Conservation (phyloP, 306 rosid genomes). For the Citrullus mucosospermus region DNA sequence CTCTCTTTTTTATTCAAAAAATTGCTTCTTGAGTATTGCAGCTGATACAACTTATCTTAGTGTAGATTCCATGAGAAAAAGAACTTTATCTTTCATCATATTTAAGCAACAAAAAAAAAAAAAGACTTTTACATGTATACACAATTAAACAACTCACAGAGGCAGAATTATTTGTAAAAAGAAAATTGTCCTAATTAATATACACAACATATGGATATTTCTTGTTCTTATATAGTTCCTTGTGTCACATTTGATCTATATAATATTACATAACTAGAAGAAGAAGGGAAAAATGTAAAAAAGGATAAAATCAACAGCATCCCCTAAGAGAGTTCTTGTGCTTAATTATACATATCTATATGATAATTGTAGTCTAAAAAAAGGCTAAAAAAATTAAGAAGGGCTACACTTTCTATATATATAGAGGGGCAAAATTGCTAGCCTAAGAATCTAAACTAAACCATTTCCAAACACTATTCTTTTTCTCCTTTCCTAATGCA, state of each 20-base stretch:
- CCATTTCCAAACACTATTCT: not conserved
- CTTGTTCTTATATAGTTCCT: not conserved
- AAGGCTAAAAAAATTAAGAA: not conserved
- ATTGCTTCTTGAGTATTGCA: not conserved
- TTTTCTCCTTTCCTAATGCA: not conserved
- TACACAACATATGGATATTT: not conserved
- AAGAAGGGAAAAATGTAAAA: not conserved
- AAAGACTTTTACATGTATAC: not conserved
- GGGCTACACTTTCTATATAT: conserved; percentile 1
- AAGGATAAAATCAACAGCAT: not conserved
- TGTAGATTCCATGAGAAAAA: not conserved
- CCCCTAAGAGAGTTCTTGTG: not conserved
- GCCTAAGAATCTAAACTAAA: conserved; percentile 4
- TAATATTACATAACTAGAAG: not conserved
- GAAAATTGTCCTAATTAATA: not conserved
- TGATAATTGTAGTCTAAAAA: not conserved
- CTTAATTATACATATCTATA: not conserved
- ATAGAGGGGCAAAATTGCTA: not conserved
- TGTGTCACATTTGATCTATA: not conserved
- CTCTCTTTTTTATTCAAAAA: too few species aligned
- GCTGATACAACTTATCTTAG: not conserved
- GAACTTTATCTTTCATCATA: not conserved
- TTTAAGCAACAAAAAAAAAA: not conserved
- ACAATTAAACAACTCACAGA: not conserved
- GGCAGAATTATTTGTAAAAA: not conserved